These are phyloP conservation scores for Arthroderma sp. DNA, from an alignment of 2,329 filamentous ascomycete genomes.

Conservation along the genomic window DNA sequence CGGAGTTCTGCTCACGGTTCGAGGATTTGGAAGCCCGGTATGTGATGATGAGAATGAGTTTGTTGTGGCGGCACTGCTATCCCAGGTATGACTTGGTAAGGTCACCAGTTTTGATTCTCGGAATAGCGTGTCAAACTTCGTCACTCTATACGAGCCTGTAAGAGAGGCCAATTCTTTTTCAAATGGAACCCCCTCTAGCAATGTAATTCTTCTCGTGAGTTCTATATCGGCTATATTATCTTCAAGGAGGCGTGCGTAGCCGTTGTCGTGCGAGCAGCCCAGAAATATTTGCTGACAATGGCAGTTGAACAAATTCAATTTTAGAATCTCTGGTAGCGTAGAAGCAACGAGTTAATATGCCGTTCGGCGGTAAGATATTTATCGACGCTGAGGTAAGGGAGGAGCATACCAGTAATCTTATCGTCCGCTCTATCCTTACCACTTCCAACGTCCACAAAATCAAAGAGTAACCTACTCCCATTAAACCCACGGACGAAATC, in stretches of 20 bases:
- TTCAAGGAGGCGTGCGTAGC: conserved; percentile 43
- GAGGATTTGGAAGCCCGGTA: neutral
- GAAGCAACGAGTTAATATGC: neutral
- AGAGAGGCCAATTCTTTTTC: conserved; percentile 41
- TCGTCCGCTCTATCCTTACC: conserved; percentile 36
- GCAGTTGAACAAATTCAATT: conserved; percentile 44
- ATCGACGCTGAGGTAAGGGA: neutral
- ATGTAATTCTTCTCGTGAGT: conserved; percentile 39
- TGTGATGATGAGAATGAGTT: neutral
- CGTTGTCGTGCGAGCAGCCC: conserved; percentile 46
- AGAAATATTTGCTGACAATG: conserved; percentile 51
- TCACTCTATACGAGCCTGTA: conserved; percentile 37
- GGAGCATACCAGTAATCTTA: conserved; percentile 36
- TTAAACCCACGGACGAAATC: conserved; percentile 48
- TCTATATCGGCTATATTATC: conserved; percentile 36
- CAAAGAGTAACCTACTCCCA: conserved; percentile 38
- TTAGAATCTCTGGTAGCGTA: conserved; percentile 41
- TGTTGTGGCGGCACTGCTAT: neutral
- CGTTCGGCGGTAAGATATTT: neutral
- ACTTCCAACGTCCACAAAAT: conserved; percentile 39
- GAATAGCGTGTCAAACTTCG: conserved; percentile 43
- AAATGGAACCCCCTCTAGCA: conserved; percentile 47
- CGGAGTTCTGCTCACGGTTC: conserved; percentile 19
- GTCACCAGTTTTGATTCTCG: conserved; percentile 38
- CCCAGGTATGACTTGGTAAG: neutral